These are phyloP conservation scores for Phlebiopsis gigantea DNA, from an alignment of 768 basidiomycete genomes.

Conservation along the genomic window DNA sequence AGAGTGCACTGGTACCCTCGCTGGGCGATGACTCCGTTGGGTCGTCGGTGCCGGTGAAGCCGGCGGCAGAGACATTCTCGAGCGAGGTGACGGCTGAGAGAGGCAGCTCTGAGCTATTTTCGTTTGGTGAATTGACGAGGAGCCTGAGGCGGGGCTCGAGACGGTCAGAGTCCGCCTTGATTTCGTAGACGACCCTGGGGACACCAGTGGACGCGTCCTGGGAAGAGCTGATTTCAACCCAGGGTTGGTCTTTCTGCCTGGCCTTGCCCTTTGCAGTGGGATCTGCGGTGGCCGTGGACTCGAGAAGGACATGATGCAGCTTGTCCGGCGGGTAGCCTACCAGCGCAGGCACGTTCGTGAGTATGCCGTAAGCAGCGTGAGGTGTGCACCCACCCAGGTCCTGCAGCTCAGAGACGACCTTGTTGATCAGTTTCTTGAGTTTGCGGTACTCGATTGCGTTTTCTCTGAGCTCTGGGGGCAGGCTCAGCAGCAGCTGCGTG, in stretches of 20 bases:
- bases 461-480: slow-evolving; percentile 73
- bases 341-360: background rate
- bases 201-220: slow-evolving; percentile 7
- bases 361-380: background rate
- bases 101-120: background rate
- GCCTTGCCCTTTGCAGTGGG: slow-evolving; percentile 22
- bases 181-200: slow-evolving; percentile 49
- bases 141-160: slow-evolving; percentile 57
- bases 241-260: slow-evolving; percentile 3
- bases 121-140: slow-evolving; percentile 29
- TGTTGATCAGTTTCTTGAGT: slow-evolving; percentile 89
- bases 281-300: slow-evolving; percentile 7
- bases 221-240: slow-evolving; percentile 13
- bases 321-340: slow-evolving; percentile 30
- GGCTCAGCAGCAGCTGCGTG: slow-evolving; percentile 49
- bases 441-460: slow-evolving; percentile 85
- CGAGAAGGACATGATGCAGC: slow-evolving; percentile 21
- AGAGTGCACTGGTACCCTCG: background rate
- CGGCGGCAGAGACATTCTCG: background rate
- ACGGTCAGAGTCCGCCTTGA: slow-evolving; percentile 39
- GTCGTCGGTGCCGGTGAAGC: background rate
- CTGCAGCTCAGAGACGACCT: slow-evolving; percentile 72
- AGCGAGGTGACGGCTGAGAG: background rate
- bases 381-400: slow-evolving; percentile 39
- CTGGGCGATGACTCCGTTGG: too few species aligned